phyloP scores from a whole-genome alignment of 352 stramenopile genomes.

The Phytophthora tubulina region DNA sequence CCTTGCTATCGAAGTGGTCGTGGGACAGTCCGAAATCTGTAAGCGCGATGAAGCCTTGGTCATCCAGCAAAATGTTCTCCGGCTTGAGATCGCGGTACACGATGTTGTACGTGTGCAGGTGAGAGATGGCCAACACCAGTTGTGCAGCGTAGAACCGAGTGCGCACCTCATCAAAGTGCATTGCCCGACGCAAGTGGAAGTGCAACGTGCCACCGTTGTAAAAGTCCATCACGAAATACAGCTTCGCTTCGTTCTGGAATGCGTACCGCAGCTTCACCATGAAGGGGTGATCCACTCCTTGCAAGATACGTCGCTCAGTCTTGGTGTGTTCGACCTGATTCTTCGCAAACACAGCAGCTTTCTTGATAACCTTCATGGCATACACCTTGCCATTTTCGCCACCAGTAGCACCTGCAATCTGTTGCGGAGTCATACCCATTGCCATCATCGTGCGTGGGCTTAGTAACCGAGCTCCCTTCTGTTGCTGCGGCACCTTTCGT shows the following conservation, averaged over 20 bases:
- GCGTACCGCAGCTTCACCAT: constrained; percentile 88
- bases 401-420: constrained; percentile 42
- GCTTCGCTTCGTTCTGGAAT: constrained; percentile 86
- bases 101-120: constrained; percentile 89
- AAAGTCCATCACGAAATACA: constrained; percentile 93
- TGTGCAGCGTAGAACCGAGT: constrained; percentile 86
- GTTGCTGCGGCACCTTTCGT: constrained; percentile 56
- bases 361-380: constrained; percentile 95
- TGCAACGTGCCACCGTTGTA: constrained; percentile 90
- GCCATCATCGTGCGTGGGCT: constrained; percentile 50
- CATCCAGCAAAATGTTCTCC: constrained; percentile 89
- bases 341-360: constrained; percentile 86
- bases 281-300: constrained; percentile 88
- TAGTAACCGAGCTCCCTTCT: constrained; percentile 46
- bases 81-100: constrained; percentile 90
- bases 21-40: constrained; percentile 91
- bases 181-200: constrained; percentile 77
- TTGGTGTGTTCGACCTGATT: constrained; percentile 94
- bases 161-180: constrained; percentile 74
- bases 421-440: constrained; percentile 50
- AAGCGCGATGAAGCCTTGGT: constrained; percentile 86
- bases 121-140: constrained; percentile 80
- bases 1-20: constrained; percentile 81
- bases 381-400: constrained; percentile 68
- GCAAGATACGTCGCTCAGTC: constrained; percentile 89